These are phyloP conservation scores for Pythium brachiatum DNA, from an alignment of 352 stramenopile species.

Conservation along the genomic window DNA sequence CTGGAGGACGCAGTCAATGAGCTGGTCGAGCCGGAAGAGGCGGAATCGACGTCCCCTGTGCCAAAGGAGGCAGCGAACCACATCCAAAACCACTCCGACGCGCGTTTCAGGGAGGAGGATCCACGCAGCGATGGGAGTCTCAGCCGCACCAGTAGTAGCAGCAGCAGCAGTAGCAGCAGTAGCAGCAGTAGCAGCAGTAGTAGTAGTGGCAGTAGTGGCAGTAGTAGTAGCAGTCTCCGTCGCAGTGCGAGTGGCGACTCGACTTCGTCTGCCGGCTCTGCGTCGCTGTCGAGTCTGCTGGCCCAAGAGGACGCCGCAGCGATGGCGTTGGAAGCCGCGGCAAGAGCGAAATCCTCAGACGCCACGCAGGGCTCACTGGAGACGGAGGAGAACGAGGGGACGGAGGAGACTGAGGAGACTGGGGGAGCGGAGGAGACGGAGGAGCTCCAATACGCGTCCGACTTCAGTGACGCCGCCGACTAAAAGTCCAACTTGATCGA, in stretches of 20 bases:
- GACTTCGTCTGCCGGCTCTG: neutral
- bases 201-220: neutral
- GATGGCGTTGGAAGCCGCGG: constrained; percentile 4
- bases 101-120: neutral
- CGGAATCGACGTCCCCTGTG: too few species aligned
- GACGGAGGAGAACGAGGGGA: too few species aligned
- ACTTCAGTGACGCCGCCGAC: constrained; percentile 19
- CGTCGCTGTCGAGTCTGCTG: constrained; percentile 6
- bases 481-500: constrained; percentile 19
- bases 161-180: neutral
- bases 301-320: constrained; percentile 1
- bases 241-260: neutral
- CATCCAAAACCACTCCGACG: neutral
- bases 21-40: too few species aligned
- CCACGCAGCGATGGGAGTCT: neutral
- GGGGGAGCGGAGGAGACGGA: neutral
- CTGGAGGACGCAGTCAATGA: too few species aligned
- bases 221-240: neutral
- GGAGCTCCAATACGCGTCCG: constrained; percentile 13
- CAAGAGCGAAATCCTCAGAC: too few species aligned
- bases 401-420: too few species aligned
- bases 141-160: neutral
- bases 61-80: neutral
- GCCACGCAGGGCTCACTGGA: too few species aligned
- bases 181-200: neutral